Conservation (phyloP, 768 basidiomycete species). For the Sistotremastrum suecicum region DNA sequence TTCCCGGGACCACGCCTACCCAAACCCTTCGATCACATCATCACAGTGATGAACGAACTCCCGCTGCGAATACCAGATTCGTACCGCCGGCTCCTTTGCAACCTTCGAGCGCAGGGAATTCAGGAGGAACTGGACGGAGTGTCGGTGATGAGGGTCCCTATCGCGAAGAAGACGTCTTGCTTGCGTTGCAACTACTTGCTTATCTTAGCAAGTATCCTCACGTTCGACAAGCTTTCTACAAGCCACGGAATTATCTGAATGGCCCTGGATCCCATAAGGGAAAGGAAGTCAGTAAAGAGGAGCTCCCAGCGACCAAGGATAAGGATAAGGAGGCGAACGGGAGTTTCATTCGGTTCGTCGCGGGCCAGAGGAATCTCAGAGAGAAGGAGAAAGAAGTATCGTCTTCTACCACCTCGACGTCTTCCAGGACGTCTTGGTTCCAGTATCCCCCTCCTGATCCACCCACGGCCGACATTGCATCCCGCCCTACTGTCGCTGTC, state of each 20-base stretch:
- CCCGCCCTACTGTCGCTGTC: constrained; percentile 14
- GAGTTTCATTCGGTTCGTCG: constrained; percentile 33
- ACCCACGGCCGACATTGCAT: constrained; percentile 9
- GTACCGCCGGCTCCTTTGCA: too few relatives aligned
- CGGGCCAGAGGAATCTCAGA: constrained; percentile 30
- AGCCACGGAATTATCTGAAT: constrained; percentile 30
- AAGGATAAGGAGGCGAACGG: constrained; percentile 20
- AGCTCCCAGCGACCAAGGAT: constrained; percentile 5
- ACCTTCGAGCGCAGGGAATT: too few relatives aligned
- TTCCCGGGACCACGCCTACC: neutral
- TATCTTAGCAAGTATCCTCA: constrained; percentile 98
- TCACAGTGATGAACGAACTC: too few relatives aligned
- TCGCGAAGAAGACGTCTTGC: constrained; percentile 86
- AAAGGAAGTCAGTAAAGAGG: neutral
- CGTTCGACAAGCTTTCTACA: constrained; percentile 91
- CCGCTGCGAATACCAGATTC: too few relatives aligned
- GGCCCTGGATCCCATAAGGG: too few relatives aligned
- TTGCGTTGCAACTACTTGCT: constrained; percentile 83
- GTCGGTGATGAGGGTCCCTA: constrained; percentile 46
- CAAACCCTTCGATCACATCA: neutral
- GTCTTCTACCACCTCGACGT: constrained; percentile 2
- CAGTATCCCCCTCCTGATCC: constrained; percentile 3
- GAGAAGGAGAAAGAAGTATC: constrained; percentile 30
- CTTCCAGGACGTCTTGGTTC: constrained; percentile 13
- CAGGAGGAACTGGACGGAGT: too few relatives aligned